A percentile compares a stretch with the other conserved stretches of the same genome.
Conservation (phyloP, 768 basidiomycete species). For the Cyclocybe aegerita region DNA sequence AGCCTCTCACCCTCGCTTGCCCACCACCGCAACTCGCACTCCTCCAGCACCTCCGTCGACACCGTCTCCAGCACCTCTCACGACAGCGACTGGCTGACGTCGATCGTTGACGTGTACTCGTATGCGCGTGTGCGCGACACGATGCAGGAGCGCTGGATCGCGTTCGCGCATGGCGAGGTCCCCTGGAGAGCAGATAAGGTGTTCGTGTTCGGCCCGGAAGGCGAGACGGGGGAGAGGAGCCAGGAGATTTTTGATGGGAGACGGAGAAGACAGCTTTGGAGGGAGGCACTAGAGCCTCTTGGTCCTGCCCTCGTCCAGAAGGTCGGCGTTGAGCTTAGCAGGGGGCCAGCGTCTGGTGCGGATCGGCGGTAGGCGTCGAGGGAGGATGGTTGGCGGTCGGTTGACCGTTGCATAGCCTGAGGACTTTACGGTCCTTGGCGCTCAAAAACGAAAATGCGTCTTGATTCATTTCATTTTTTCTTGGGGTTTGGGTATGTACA, state of each 20-base stretch:
- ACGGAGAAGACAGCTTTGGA: conserved; percentile 60
- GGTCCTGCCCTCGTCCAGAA: conserved; percentile 71
- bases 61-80: background rate
- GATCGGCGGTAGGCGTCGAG: conserved; percentile 3
- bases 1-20: background rate
- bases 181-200: conserved; percentile 69
- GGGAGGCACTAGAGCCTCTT: conserved; percentile 63
- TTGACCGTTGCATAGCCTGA: background rate
- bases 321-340: conserved; percentile 69
- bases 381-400: background rate
- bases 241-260: conserved; percentile 64
- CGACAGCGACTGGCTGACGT: conserved; percentile 48
- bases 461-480: background rate
- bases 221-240: conserved; percentile 75
- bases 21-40: conserved; percentile 8
- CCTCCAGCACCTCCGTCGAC: background rate
- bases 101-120: conserved; percentile 64
- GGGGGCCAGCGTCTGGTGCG: conserved; percentile 47
- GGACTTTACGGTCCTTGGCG: background rate
- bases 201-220: conserved; percentile 81
- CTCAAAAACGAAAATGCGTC: background rate
- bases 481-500: background rate
- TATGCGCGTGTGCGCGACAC: conserved; percentile 68
- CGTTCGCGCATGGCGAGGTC: conserved; percentile 70
- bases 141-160: conserved; percentile 73